Evolutionary conservation across 352 stramenopile genomes (phyloP), one percentile per base, ranked within the genome.

Genomic region (Phytophthora hibernalis): DNA sequence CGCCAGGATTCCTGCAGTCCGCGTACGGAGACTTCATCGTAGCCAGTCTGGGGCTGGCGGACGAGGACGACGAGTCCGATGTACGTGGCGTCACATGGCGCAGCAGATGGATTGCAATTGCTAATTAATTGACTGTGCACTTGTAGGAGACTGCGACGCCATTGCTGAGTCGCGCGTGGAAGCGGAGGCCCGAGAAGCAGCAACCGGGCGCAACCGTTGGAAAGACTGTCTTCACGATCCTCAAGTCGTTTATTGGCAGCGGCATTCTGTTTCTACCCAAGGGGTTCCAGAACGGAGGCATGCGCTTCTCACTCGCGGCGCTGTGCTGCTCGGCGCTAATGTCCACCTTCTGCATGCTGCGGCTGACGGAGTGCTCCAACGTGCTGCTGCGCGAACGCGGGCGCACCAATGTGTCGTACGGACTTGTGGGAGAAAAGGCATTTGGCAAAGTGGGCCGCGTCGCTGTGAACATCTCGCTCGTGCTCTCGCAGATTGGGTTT

Each of bases 241-340:
- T 91, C 68, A 91, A 91, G 47, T 85, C 80, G 52, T 91, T 91
- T 40, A 83, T 91, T 43, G 82, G 82, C 30, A 91, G 80, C 47
- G 82, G 82, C 18, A 86, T 91, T 48, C 44, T 91, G 53, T 91
- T 91, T 65, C 48, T 91, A 47, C 82, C 82, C 26, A 85, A 88
- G 49, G 82, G 76, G 28, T 91, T 91, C 54, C 74, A 85, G 60
- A 82, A 86, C 35, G 82, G 82, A 52, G 82, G 82, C 50, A 89
- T 91, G 74, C 68, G 89, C 49, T 91, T 91, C 53, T 87, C 82
- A 2, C 54, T 87, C n/a, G 33, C 75, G 26, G 76, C 80, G 10
- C 61, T 91, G 22, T 76, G 65, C 37, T 43, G 69, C 12, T 87
- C 82, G 2, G 76, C 80, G 1, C 44, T 72, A 7, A 56, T 91